Percentiles rank a stretch among this genome's conserved stretches.
phyloP scores from a whole-genome alignment of 192 early-diverging fungal genomes.

The Coemansia nantahalensis region DNA sequence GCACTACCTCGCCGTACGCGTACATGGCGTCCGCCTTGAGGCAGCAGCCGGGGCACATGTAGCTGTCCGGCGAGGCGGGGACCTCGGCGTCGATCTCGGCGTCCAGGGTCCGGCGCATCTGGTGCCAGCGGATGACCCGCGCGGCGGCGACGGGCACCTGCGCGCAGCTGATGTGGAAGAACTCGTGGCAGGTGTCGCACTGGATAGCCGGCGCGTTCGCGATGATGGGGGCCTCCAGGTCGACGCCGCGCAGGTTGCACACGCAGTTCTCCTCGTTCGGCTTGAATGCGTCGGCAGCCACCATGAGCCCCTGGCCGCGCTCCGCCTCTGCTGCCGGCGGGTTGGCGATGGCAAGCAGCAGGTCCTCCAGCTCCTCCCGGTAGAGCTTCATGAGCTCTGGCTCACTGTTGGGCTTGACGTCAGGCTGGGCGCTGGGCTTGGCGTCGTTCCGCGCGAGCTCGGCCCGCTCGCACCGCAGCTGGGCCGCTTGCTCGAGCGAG shows the following conservation, averaged over 20 bases:
- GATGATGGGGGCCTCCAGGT: constrained; percentile 9
- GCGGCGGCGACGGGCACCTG: constrained; percentile 39
- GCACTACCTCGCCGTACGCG: constrained; percentile 38
- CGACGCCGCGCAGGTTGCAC: constrained; percentile 27
- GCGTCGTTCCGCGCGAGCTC: no score
- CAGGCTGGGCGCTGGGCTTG: no score
- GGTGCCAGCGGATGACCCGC: constrained; percentile 25
- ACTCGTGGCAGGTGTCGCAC: constrained; percentile 63
- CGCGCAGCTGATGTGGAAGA: constrained; percentile 62
- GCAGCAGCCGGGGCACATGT: constrained; percentile 43
- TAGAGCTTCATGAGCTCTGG: constrained; percentile 3
- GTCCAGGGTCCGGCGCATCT: constrained; percentile 28
- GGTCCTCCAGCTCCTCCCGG: constrained; percentile 17
- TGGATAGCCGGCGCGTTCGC: constrained; percentile 53
- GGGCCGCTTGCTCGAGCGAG: background rate
- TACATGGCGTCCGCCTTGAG: constrained; percentile 16
- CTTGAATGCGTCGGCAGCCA: constrained; percentile 22
- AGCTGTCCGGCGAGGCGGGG: constrained; percentile 16
- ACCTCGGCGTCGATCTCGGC: constrained; percentile 23
- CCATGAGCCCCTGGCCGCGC: constrained; percentile 19
- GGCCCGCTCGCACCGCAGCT: background rate
- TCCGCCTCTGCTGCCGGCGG: constrained; percentile 13
- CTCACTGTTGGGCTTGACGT: no score
- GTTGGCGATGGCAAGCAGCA: constrained; percentile 15
- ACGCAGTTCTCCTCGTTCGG: constrained; percentile 36